A percentile compares a stretch with the other conserved stretches of the same genome.
Conservation (phyloP, 2,329 filamentous ascomycete genomes). For the Thielaviopsis populi region DNA sequence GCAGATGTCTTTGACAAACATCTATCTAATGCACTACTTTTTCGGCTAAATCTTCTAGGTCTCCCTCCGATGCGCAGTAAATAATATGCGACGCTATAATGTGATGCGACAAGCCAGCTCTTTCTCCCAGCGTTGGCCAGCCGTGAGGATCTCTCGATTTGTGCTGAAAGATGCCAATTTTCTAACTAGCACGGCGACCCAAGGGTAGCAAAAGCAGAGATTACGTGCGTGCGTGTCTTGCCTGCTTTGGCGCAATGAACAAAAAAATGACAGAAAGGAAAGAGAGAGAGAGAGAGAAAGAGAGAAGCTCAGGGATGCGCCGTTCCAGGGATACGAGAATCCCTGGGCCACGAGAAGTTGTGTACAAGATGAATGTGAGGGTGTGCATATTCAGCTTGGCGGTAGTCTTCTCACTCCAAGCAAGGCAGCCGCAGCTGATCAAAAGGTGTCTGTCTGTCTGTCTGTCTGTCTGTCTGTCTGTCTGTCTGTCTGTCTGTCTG, state of each 20-base stretch:
- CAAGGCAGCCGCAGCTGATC: neutral
- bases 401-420: neutral
- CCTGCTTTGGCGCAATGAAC: no score
- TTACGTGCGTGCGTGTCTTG: no score
- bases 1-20: neutral
- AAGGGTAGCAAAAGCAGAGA: neutral
- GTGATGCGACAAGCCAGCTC: neutral
- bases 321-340: neutral
- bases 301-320: neutral
- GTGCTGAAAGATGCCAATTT: neutral
- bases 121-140: neutral
- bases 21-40: neutral
- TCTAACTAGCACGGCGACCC: neutral
- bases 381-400: constrained; percentile 3
- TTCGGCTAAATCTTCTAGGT: neutral
- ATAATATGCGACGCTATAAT: neutral
- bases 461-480: no score
- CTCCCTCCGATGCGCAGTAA: neutral
- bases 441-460: neutral
- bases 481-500: no score
- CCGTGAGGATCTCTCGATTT: neutral
- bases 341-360: neutral
- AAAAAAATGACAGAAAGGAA: neutral
- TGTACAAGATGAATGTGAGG: neutral
- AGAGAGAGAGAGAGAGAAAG: neutral